Evolutionary conservation across 75 land plant genomes (phyloP).

Genomic region (Cryptomeria japonica): DNA sequence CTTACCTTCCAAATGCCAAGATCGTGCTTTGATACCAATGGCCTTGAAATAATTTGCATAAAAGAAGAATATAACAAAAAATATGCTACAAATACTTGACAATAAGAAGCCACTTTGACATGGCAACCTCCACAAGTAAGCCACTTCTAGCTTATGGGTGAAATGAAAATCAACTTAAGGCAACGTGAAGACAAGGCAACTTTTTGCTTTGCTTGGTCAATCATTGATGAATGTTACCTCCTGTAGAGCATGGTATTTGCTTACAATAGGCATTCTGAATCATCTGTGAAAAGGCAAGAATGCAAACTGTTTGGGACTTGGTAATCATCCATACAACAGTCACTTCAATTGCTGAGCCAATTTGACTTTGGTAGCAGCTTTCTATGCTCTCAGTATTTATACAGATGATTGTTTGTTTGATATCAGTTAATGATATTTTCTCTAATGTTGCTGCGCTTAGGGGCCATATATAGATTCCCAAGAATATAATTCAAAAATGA

Average conservation of each 20-base stretch:
- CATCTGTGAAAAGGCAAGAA: background rate
- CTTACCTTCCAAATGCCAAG: too few relatives aligned
- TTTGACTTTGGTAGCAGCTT: background rate
- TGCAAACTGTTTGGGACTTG: background rate
- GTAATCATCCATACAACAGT: background rate
- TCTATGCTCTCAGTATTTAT: too few relatives aligned
- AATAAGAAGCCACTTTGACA: too few relatives aligned
- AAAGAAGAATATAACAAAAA: too few relatives aligned
- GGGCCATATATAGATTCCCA: too few relatives aligned
- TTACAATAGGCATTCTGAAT: background rate
- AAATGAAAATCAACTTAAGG: background rate
- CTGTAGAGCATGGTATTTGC: background rate
- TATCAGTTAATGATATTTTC: too few relatives aligned
- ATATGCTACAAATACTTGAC: too few relatives aligned
- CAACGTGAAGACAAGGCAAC: too few relatives aligned
- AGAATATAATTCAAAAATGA: background rate
- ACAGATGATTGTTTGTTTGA: too few relatives aligned
- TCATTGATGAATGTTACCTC: background rate
- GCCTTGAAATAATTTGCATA: too few relatives aligned
- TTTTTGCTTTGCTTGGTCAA: background rate
- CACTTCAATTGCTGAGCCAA: background rate
- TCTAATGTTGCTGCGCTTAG: too few relatives aligned
- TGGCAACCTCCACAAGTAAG: background rate
- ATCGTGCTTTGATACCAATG: too few relatives aligned
- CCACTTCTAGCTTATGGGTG: background rate